These are phyloP conservation scores for Ottelia alismoides DNA, from an alignment of 106 monocot genomes.

Conservation along the genomic window DNA sequence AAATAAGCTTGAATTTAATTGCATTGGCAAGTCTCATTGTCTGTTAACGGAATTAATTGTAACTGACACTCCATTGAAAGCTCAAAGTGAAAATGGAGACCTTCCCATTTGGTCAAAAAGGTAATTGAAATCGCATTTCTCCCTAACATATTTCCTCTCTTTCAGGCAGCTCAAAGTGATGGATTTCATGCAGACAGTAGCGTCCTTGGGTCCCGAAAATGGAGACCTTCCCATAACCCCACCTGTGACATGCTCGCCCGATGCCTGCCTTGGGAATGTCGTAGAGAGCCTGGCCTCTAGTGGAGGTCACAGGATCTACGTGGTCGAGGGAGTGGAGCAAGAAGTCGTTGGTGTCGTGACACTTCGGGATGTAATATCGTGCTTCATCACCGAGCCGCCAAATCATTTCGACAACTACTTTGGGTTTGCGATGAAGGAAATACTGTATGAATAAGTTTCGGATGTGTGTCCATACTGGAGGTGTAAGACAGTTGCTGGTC, in stretches of 20 bases:
- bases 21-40: too few relatives aligned
- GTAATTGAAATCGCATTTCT: too few relatives aligned
- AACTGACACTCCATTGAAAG: neutral
- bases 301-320: constrained; percentile 60
- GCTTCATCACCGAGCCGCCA: constrained; percentile 75
- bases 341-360: constrained; percentile 72
- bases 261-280: constrained; percentile 50
- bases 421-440: constrained; percentile 23
- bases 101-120: too few relatives aligned
- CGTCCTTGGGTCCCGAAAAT: constrained; percentile 7
- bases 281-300: constrained; percentile 61
- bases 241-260: constrained; percentile 38
- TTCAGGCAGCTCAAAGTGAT: constrained; percentile 65
- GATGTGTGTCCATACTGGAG: too few relatives aligned
- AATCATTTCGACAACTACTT: constrained; percentile 57
- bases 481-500: too few relatives aligned
- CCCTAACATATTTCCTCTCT: neutral
- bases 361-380: constrained; percentile 87
- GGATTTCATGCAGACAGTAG: constrained; percentile 56
- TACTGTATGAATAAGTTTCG: constrained; percentile 13
- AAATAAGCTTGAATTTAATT: too few relatives aligned
- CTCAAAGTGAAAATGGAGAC: too few relatives aligned
- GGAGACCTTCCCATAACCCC: neutral
- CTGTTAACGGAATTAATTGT: too few relatives aligned
- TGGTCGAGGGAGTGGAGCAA: constrained; percentile 36